These are phyloP conservation scores for Paramecium pentaurelia DNA, from an alignment of 73 alveolate genomes.

Conservation along the genomic window DNA sequence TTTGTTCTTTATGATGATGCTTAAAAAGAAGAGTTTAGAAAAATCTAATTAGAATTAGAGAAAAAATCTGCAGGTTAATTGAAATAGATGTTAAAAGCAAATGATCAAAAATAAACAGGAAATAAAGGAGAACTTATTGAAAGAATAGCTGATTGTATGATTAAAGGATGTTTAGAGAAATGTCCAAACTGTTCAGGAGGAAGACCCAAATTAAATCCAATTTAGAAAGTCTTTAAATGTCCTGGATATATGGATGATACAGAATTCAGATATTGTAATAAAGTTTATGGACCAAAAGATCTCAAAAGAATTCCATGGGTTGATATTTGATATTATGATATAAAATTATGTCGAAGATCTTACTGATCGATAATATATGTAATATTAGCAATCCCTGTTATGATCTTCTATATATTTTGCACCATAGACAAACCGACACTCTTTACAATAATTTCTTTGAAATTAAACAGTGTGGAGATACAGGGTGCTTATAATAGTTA, in stretches of 20 bases:
- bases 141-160: slow-evolving; percentile 62
- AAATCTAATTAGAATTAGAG: neutral
- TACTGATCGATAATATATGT: neutral
- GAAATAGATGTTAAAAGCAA: slow-evolving; percentile 53
- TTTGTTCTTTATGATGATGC: neutral
- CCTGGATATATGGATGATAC: slow-evolving; percentile 71
- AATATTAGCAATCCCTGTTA: neutral
- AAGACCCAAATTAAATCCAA: slow-evolving; percentile 56
- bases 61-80: neutral
- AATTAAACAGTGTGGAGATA: slow-evolving; percentile 41
- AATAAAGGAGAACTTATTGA: slow-evolving; percentile 61
- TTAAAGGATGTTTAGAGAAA: slow-evolving; percentile 62
- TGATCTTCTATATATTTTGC: slow-evolving; percentile 5
- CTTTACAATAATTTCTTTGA: neutral
- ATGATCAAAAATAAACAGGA: slow-evolving; percentile 62
- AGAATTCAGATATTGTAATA: slow-evolving; percentile 60
- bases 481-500: neutral
- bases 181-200: slow-evolving; percentile 67
- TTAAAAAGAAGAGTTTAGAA: neutral
- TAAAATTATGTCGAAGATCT: neutral
- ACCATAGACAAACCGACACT: slow-evolving; percentile 42
- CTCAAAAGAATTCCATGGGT: neutral
- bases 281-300: neutral
- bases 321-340: neutral
- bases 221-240: slow-evolving; percentile 49